A percentile compares a stretch with the other conserved stretches of the same genome.
Conservation (phyloP, 257 asterid genomes). For the Gentiana macrophylla region DNA sequence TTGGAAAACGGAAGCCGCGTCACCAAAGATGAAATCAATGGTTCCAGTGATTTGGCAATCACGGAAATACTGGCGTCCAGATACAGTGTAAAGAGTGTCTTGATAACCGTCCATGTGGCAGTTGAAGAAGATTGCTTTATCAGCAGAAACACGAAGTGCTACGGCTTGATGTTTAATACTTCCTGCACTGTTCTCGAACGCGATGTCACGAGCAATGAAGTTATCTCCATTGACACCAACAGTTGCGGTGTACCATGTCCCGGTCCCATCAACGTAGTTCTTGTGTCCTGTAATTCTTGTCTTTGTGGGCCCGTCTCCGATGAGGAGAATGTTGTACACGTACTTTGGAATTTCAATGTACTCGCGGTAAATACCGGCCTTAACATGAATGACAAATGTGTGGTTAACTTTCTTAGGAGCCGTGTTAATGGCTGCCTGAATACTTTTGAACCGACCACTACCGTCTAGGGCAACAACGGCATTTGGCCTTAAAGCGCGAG, state of each 20-base stretch:
- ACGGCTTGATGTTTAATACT: constrained; percentile 42
- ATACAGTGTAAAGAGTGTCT: constrained; percentile 49
- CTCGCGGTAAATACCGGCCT: constrained; percentile 58
- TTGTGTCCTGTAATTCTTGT: constrained; percentile 40
- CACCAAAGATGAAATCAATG: constrained; percentile 51
- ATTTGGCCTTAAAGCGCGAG: constrained; percentile 17
- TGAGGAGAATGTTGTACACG: constrained; percentile 30
- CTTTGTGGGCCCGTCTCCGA: constrained; percentile 57
- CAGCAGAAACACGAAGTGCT: constrained; percentile 45
- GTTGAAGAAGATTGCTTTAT: constrained; percentile 32
- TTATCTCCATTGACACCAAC: constrained; percentile 34
- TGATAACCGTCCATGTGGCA: constrained; percentile 43
- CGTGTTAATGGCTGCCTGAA: constrained; percentile 30
- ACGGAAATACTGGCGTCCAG: constrained; percentile 39
- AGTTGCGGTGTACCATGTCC: constrained; percentile 38
- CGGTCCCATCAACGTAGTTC: constrained; percentile 28
- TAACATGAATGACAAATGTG: constrained; percentile 28
- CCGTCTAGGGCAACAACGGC: constrained; percentile 63
- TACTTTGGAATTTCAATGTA: constrained; percentile 25
- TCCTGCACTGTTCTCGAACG: constrained; percentile 59
- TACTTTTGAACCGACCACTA: constrained; percentile 41
- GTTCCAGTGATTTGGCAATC: constrained; percentile 51
- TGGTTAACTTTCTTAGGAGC: constrained; percentile 23
- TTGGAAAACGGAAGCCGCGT: constrained; percentile 35
- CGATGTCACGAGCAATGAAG: constrained; percentile 39